Conservation (phyloP, 345 rosid genomes). For the Syzygium aqueum region DNA sequence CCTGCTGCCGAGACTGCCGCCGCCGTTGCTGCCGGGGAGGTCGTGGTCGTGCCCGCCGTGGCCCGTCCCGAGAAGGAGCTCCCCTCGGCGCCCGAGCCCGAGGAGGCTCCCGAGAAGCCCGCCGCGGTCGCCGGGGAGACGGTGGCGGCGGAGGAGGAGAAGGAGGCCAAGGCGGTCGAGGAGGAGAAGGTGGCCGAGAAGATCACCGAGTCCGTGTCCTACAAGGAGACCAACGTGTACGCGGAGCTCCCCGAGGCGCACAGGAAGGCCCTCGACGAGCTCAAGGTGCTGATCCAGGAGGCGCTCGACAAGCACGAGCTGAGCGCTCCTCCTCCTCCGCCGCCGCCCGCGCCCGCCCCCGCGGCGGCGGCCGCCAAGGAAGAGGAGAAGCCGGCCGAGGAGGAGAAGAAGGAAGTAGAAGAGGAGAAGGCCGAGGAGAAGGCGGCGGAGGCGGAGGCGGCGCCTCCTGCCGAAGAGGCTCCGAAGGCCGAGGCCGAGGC, state of each 20-base stretch:
- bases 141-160: neutral
- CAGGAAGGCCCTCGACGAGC: slow-evolving; percentile 18
- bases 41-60: slow-evolving; percentile 5
- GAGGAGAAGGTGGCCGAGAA: slow-evolving; percentile 4
- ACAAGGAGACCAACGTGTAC: slow-evolving; percentile 15
- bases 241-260: slow-evolving; percentile 15
- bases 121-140: neutral
- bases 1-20: neutral
- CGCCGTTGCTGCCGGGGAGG: neutral
- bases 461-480: slow-evolving; percentile 10
- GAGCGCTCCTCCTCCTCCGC: slow-evolving; percentile 1
- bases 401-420: slow-evolving; percentile 2
- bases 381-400: slow-evolving; percentile 4
- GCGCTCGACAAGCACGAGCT: slow-evolving; percentile 14
- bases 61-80: neutral
- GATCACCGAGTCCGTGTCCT: neutral
- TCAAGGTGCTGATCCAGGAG: slow-evolving; percentile 10
- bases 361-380: neutral
- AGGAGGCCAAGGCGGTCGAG: slow-evolving; percentile 1
- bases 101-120: slow-evolving; percentile 3
- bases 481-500: neutral
- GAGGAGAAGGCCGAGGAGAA: slow-evolving; percentile 72
- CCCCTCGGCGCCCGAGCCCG: slow-evolving; percentile 4
- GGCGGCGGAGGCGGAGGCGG: slow-evolving; percentile 6
- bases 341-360: neutral